Evolutionary conservation across 257 asterid species (phyloP).

Genomic region (Solanum pinnatisectum): DNA sequence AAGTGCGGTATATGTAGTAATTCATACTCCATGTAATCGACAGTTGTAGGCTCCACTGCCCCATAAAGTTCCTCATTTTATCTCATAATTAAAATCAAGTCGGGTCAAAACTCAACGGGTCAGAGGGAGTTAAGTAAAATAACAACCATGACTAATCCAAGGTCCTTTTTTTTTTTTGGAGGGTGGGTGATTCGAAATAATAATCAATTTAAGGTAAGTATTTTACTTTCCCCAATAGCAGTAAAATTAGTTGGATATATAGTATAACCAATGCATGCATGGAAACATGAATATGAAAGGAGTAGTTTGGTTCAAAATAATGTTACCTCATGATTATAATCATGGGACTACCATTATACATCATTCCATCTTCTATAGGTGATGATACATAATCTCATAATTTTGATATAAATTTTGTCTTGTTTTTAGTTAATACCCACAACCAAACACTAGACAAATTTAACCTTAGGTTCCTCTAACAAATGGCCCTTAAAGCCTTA

Average conservation of each 20-base stretch:
- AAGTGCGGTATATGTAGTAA: background rate
- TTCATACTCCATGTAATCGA: background rate
- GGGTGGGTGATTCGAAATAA: too few species aligned
- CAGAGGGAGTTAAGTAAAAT: background rate
- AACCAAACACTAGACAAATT: background rate
- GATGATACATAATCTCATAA: background rate
- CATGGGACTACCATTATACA: too few species aligned
- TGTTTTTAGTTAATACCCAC: background rate
- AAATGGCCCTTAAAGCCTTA: background rate
- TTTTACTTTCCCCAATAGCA: background rate
- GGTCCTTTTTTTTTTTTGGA: background rate
- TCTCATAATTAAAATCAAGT: background rate
- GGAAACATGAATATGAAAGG: too few species aligned
- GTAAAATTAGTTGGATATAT: background rate
- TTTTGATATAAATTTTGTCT: background rate
- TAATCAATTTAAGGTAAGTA: too few species aligned
- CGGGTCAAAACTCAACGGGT: background rate
- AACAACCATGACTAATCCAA: background rate
- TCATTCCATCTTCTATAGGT: too few species aligned
- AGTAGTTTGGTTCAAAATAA: background rate
- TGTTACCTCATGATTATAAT: too few species aligned
- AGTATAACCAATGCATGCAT: background rate
- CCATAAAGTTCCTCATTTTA: background rate
- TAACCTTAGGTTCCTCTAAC: background rate
- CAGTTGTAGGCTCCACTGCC: background rate